Conservation (phyloP, 805 yeast genomes). For the Candida sanyiensis region DNA sequence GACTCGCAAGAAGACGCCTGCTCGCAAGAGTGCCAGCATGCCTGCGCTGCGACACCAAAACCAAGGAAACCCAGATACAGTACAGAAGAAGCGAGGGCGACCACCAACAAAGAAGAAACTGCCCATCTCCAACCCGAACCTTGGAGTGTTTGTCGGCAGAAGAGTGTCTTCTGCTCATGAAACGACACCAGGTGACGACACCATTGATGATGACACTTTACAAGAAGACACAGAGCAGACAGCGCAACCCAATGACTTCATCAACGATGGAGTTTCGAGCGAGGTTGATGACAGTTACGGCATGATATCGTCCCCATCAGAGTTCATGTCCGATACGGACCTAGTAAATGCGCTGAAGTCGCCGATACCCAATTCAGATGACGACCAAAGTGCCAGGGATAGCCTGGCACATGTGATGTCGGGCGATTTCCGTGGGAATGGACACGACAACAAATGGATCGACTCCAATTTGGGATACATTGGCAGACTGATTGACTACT, state of each 20-base stretch:
- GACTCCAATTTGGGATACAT: constrained; percentile 37
- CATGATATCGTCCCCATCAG: constrained; percentile 42
- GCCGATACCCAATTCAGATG: constrained; percentile 22
- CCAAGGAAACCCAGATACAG: constrained; percentile 1
- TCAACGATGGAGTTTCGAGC: constrained; percentile 23
- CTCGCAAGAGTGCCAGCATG: constrained; percentile 24
- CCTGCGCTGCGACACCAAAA: constrained; percentile 11
- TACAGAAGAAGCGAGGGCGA: constrained; percentile 24
- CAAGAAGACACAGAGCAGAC: background rate
- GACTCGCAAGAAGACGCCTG: constrained; percentile 15
- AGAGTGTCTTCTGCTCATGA: constrained; percentile 4
- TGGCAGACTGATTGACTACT: constrained; percentile 44
- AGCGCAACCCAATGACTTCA: constrained; percentile 7
- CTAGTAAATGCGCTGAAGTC: constrained; percentile 38
- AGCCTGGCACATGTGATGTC: constrained; percentile 21
- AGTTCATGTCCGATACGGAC: constrained; percentile 49
- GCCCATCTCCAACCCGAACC: constrained; percentile 19
- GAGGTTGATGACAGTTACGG: constrained; percentile 18
- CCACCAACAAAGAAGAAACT: constrained; percentile 18
- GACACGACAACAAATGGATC: constrained; percentile 21
- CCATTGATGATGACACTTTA: background rate
- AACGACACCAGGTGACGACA: background rate
- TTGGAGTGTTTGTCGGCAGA: constrained; percentile 22
- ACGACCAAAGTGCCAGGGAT: constrained; percentile 21
- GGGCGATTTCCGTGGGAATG: constrained; percentile 11